Percentiles rank a stretch among this genome's conserved stretches.
phyloP scores from a whole-genome alignment of 2,329 filamentous ascomycete species.

The Aspergillus texensis region DNA sequence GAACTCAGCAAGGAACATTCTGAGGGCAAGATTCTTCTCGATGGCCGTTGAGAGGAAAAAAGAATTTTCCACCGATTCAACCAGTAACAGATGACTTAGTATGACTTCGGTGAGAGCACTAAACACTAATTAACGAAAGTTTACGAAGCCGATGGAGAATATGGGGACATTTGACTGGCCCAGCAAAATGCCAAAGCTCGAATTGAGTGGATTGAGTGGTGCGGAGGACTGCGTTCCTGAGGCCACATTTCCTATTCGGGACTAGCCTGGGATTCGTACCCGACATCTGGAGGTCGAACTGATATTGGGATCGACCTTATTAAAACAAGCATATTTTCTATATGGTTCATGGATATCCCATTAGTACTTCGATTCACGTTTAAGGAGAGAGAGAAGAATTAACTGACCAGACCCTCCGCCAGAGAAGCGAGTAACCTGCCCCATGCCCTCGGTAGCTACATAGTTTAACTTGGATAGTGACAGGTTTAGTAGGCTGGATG shows the following conservation, averaged over 20 bases:
- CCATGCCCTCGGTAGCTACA: neutral
- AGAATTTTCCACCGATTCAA: neutral
- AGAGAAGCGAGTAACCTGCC: too few species aligned
- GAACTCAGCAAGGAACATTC: neutral
- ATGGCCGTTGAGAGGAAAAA: neutral
- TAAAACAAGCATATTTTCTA: too few species aligned
- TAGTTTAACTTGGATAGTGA: neutral
- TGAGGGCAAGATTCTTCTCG: neutral
- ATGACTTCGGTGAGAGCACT: neutral
- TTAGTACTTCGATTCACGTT: too few species aligned
- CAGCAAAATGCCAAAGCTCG: neutral
- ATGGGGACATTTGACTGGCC: neutral
- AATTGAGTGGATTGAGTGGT: neutral
- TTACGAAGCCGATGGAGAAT: neutral
- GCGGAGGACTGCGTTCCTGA: neutral
- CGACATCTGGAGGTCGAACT: neutral
- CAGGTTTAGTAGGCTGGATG: neutral
- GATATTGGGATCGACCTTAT: neutral
- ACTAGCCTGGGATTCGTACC: neutral
- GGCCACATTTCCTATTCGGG: neutral
- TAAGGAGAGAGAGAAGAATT: too few species aligned
- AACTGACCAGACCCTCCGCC: too few species aligned
- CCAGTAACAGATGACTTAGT: neutral
- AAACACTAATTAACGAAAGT: neutral
- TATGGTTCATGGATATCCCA: too few species aligned